A percentile compares a stretch with the other conserved stretches of the same genome.
Conservation (phyloP, 192 early-diverging fungal genomes). For the Coemansia sp. region DNA sequence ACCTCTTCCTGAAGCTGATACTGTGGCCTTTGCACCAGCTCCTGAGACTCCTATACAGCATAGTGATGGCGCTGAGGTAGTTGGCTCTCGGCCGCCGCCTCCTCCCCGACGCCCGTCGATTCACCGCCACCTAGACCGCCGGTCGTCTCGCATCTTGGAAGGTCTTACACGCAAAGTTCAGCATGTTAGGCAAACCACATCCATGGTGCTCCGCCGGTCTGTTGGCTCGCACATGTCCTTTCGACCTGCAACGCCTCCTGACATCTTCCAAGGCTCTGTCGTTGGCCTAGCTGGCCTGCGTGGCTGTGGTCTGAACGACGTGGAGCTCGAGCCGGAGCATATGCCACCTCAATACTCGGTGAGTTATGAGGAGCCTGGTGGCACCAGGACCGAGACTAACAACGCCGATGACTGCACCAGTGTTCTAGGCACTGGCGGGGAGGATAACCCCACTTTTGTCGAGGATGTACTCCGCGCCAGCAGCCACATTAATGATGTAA, state of each 20-base stretch:
- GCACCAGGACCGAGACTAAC: background rate
- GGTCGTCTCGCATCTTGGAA: constrained; percentile 44
- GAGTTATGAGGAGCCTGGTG: background rate
- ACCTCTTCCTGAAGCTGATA: background rate
- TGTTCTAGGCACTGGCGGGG: background rate
- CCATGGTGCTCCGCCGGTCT: constrained; percentile 50
- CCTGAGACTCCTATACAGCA: background rate
- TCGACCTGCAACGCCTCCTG: background rate
- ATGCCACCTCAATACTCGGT: background rate
- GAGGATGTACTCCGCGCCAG: background rate
- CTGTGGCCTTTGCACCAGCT: background rate
- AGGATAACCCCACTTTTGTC: background rate
- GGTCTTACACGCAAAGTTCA: constrained; percentile 47
- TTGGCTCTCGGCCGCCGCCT: background rate
- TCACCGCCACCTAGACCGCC: constrained; percentile 16
- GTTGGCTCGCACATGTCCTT: constrained; percentile 34
- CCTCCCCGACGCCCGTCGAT: constrained; percentile 4
- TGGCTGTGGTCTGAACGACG: constrained; percentile 1
- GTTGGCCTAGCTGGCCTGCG: constrained; percentile 1
- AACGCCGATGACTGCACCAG: background rate
- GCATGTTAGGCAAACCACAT: constrained; percentile 46
- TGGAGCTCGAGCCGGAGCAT: background rate
- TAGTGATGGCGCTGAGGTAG: background rate
- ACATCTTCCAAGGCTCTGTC: background rate
- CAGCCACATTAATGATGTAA: background rate